Percentiles rank a stretch among this genome's conserved stretches.
Conservation (phyloP, 306 rosid genomes). For the Casuarina equisetifolia region DNA sequence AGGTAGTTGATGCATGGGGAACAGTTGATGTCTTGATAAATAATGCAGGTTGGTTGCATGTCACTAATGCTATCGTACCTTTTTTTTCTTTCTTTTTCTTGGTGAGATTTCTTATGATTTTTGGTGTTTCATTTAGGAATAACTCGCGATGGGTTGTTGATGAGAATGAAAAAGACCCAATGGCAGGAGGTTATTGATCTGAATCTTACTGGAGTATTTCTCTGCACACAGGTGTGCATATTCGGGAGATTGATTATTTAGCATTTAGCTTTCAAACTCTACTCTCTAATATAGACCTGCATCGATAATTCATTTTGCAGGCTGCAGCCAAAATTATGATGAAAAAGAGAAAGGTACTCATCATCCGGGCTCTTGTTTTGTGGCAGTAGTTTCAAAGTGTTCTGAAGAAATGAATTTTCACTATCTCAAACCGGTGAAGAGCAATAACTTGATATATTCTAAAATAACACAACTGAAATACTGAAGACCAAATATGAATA, state of each 20-base stretch:
- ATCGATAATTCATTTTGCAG: conserved; percentile 39
- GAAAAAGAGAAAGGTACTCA: conserved; percentile 79
- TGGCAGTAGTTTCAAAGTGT: background rate
- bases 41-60: conserved; percentile 66
- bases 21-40: conserved; percentile 86
- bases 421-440: background rate
- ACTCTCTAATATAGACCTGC: background rate
- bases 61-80: background rate
- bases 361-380: background rate
- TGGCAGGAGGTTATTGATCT: conserved; percentile 96
- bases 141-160: conserved; percentile 82
- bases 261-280: background rate
- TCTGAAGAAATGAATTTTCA: background rate
- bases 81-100: background rate
- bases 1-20: conserved; percentile 97
- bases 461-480: background rate
- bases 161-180: conserved; percentile 94
- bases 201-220: conserved; percentile 94
- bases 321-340: conserved; percentile 94
- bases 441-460: background rate
- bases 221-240: conserved; percentile 74
- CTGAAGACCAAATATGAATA: background rate
- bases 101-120: conserved; percentile 17
- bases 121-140: conserved; percentile 58
- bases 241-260: conserved; percentile 25